These are phyloP conservation scores for Fraxinus angustifolia DNA, from an alignment of 305 asterid genomes.

Conservation along the genomic window DNA sequence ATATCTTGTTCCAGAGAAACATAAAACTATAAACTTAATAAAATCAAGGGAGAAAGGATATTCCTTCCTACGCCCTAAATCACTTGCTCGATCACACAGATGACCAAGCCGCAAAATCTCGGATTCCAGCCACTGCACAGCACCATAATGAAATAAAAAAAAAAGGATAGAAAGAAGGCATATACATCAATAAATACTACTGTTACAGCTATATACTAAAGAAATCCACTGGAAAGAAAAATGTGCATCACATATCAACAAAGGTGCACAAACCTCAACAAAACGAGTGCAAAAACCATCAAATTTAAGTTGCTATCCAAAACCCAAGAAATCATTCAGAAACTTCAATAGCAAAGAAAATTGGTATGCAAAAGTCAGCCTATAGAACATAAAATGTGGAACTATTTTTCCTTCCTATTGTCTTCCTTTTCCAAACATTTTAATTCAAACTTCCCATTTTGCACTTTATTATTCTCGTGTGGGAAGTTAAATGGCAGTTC, in stretches of 20 bases:
- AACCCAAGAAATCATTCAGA: not conserved
- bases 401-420: not conserved
- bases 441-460: not conserved
- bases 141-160: constrained; percentile 22
- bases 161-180: not conserved
- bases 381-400: not conserved
- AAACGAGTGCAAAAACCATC: not conserved
- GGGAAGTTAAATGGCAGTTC: not conserved
- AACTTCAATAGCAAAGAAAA: not conserved
- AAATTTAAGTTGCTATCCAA: not conserved
- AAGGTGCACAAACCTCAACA: not conserved
- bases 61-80: constrained; percentile 92
- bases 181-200: not conserved
- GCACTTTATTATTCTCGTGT: not conserved
- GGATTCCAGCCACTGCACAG: constrained; percentile 92
- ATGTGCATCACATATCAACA: not conserved
- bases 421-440: not conserved
- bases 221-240: not conserved
- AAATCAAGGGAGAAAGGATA: constrained; percentile 57
- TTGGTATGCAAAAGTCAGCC: not conserved
- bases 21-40: not conserved
- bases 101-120: constrained; percentile 81
- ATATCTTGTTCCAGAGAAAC: constrained; percentile 4
- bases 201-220: not conserved
- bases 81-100: constrained; percentile 99